Percentiles rank a stretch among this genome's conserved stretches.
Evolutionary conservation across 345 rosid species (phyloP).

Genomic region (Populus nigra): DNA sequence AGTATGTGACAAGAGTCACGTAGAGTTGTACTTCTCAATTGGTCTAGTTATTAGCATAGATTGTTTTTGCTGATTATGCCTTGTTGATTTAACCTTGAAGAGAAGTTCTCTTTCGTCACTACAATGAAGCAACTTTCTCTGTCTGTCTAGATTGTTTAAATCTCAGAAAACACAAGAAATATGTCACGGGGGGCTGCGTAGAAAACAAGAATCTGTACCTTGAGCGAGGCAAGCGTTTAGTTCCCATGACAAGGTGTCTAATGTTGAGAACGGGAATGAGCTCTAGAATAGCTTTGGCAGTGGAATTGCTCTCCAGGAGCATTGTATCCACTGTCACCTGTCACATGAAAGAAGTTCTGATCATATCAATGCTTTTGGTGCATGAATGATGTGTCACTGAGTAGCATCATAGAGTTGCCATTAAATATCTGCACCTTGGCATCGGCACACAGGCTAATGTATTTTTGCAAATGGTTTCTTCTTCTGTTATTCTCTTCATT

Average conservation of each 20-base stretch:
- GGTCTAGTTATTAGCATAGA: neutral
- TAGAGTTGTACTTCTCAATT: neutral
- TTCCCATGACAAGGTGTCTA: conserved; percentile 55
- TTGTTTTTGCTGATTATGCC: neutral
- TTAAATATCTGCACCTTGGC: conserved; percentile 35
- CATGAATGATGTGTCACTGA: too few relatives aligned
- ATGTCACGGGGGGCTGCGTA: neutral
- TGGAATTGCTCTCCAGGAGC: conserved; percentile 46
- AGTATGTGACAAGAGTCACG: too few relatives aligned
- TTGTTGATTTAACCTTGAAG: too few relatives aligned
- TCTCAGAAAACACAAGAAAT: neutral
- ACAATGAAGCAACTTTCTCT: neutral
- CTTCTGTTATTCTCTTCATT: conserved; percentile 58
- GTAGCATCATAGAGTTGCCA: neutral
- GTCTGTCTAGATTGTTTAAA: neutral
- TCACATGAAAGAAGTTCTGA: neutral
- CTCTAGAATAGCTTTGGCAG: conserved; percentile 48
- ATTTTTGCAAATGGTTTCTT: conserved; percentile 51
- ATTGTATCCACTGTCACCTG: conserved; percentile 57
- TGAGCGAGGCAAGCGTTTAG: conserved; percentile 36
- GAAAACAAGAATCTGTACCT: conserved; percentile 26
- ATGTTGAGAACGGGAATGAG: conserved; percentile 63
- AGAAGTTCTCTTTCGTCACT: neutral
- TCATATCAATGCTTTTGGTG: neutral
- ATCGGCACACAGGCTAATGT: conserved; percentile 45